Conservation (phyloP, 495 filamentous ascomycete species). For the Jackrogersella minutella region DNA sequence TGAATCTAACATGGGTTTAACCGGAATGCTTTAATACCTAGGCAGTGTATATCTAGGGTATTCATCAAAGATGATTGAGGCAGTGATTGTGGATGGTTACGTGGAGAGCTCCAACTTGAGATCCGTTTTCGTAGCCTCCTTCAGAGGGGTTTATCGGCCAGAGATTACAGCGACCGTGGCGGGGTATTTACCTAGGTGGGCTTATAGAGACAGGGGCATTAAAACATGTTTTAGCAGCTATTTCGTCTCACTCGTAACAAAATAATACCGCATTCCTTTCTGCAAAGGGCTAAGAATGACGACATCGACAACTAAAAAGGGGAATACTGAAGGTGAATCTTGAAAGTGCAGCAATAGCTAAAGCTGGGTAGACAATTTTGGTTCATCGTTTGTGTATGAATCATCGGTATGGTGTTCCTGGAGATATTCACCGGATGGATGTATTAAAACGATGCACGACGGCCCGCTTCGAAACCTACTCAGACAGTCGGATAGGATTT, state of each 20-base stretch:
- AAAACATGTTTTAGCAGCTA: neutral
- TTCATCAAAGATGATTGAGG: neutral
- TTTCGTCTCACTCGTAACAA: neutral
- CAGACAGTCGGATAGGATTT: no score
- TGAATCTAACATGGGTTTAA: constrained; percentile 5
- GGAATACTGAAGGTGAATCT: neutral
- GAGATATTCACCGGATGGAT: constrained; percentile 12
- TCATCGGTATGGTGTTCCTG: constrained; percentile 14
- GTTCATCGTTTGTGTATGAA: no score
- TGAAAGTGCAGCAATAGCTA: no score
- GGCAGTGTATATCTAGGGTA: neutral
- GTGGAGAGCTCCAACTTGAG: constrained; percentile 1
- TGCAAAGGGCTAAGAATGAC: constrained; percentile 22
- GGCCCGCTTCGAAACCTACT: constrained; percentile 33
- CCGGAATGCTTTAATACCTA: constrained; percentile 2
- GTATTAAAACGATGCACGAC: constrained; percentile 22
- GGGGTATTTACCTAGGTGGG: constrained; percentile 27
- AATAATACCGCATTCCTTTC: constrained; percentile 34
- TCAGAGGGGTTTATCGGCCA: constrained; percentile 28
- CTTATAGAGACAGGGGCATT: constrained; percentile 18
- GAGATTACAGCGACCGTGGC: constrained; percentile 21
- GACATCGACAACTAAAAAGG: constrained; percentile 7
- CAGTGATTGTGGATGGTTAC: no score
- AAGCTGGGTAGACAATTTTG: no score
- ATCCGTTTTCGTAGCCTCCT: constrained; percentile 7